Evolutionary conservation across 805 yeast genomes (phyloP).

Genomic region (Diddensiella transvaalensis): DNA sequence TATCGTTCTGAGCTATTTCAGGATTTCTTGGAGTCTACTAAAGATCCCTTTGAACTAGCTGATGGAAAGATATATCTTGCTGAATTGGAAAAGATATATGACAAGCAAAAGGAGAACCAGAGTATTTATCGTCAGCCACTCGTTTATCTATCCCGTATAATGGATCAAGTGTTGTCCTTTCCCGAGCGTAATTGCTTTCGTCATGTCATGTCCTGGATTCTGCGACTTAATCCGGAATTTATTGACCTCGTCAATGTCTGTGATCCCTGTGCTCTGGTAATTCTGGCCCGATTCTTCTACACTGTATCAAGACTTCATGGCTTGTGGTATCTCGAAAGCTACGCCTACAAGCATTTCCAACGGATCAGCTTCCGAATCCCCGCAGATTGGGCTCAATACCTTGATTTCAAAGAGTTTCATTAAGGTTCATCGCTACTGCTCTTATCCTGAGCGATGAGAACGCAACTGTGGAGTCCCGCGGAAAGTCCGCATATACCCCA

Average conservation of each 20-base stretch:
- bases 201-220: neutral
- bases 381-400: neutral
- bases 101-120: neutral
- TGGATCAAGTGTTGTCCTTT: neutral
- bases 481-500: too few species aligned
- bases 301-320: neutral
- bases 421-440: too few species aligned
- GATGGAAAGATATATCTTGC: neutral
- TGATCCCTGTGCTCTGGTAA: neutral
- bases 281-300: neutral
- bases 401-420: neutral
- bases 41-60: neutral
- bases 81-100: neutral
- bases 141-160: neutral
- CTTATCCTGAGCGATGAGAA: too few species aligned
- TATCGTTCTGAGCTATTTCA: neutral
- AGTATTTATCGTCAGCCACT: neutral
- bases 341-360: neutral
- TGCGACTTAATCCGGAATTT: neutral
- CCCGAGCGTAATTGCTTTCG: neutral
- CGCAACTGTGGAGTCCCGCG: too few species aligned
- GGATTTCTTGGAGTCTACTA: neutral
- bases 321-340: neutral
- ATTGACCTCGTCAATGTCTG: neutral
- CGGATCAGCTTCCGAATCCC: neutral